Evolutionary conservation across 176 grass and related monocot species (phyloP), one percentile per base, ranked within the genome.

Genomic region (Chloris gayana): DNA sequence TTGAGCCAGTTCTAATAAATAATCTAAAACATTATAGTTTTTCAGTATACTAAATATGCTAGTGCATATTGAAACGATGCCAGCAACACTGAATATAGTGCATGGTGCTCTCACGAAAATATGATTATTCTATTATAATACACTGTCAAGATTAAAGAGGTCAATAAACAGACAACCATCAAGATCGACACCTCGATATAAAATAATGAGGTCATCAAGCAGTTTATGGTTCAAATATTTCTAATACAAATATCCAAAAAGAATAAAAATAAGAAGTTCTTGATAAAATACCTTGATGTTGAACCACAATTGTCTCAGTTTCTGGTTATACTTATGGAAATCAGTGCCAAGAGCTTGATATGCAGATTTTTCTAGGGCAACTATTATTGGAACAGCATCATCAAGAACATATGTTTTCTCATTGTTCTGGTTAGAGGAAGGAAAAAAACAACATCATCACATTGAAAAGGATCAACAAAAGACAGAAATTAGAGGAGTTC

Each of bases 311-410:
- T 99, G 93, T 76, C 96, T 91, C 90, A 99, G 84, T 89, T 99
- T 99, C 90, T 99, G 90, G 80, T 99, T 99, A 65, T 99, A 99
- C 79, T 99, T 99, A 34, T 21, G 53, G 72, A 89, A 95, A 72
- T 95, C 96, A 24, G 70, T 56, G 46, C 82, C 87, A 81, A 95
- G 84, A 76, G 88, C 63, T 84, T 95, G 88, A 89, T 67, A 77
- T 73, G 88, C 81, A 78, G 82, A 81, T 81, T 63, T 95, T 89
- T 95, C 96, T 68, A 99, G 83, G 53, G 74, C 76, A 63, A 82
- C 86, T 84, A 99, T 91, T 79, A 90, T 87, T 49, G 82, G 79
- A 78, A 99, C 90, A 77, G 91, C 90, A 69, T 81, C 75, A 79
- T 95, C 92, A 10, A 84, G 76, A 63, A 70, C 67, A 80, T 85